phyloP scores from a whole-genome alignment of 306 rosid species.

The Cicer cuneatum region DNA sequence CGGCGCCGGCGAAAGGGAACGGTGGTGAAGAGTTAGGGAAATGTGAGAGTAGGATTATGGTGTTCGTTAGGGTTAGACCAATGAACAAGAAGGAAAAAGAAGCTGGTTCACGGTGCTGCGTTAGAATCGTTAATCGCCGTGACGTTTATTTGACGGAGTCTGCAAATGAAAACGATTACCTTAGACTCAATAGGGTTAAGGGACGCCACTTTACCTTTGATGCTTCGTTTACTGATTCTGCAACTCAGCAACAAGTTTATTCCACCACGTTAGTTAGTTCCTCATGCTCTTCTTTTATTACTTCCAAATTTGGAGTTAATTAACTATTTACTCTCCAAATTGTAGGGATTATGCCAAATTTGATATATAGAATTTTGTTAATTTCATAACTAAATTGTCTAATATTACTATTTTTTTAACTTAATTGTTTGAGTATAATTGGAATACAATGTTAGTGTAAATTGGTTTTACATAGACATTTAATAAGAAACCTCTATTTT shows the following conservation, averaged over 20 bases:
- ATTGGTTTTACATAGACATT: no score
- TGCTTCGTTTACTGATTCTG: constrained; percentile 73
- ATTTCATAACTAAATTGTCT: neutral
- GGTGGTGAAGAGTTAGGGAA: constrained; percentile 22
- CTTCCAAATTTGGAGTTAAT: constrained; percentile 1
- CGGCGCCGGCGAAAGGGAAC: constrained; percentile 52
- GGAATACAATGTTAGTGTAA: no score
- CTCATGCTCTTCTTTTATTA: neutral
- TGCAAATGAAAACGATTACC: constrained; percentile 75
- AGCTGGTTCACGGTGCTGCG: constrained; percentile 75
- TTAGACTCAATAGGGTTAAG: constrained; percentile 83
- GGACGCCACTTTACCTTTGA: constrained; percentile 85
- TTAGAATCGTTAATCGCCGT: constrained; percentile 69
- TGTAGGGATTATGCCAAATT: neutral
- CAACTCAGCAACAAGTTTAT: constrained; percentile 82
- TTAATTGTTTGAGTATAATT: neutral
- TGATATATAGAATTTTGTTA: neutral
- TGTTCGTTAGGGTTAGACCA: constrained; percentile 92
- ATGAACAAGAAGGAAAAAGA: constrained; percentile 87
- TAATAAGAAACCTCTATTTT: no score
- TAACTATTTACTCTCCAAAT: neutral
- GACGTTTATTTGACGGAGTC: constrained; percentile 87
- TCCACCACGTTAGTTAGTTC: constrained; percentile 76
- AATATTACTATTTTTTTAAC: neutral
- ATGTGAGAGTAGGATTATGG: constrained; percentile 66